phyloP scores from a whole-genome alignment of 2,329 filamentous ascomycete genomes.

The Penicillium brevicompactum region DNA sequence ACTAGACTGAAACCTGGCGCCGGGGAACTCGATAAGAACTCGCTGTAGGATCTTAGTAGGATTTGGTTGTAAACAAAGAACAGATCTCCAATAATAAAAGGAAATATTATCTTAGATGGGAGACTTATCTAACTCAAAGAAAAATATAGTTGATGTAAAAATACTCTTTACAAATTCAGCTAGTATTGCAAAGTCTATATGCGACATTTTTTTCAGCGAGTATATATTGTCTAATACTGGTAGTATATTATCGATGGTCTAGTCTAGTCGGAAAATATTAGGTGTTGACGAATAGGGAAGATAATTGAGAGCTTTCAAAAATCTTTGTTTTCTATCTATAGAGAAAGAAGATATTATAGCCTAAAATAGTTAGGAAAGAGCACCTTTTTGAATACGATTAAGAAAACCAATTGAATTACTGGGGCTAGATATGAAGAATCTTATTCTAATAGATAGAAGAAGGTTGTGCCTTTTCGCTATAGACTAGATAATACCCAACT shows the following conservation, averaged over 20 bases:
- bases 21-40: neutral
- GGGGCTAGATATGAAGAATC: neutral
- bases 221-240: neutral
- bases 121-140: conserved; percentile 16
- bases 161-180: neutral
- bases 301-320: neutral
- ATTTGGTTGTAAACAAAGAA: conserved; percentile 14
- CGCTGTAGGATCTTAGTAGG: neutral
- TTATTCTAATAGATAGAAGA: neutral
- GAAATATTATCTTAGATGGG: conserved; percentile 7
- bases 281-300: neutral
- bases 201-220: neutral
- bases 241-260: neutral
- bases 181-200: neutral
- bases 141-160: neutral
- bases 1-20: neutral
- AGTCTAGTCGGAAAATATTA: neutral
- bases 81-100: conserved; percentile 18
- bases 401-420: neutral
- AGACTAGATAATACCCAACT: neutral
- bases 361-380: neutral
- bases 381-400: neutral
- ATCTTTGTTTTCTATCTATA: neutral
- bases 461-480: neutral
- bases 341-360: neutral